phyloP scores from a whole-genome alignment of 139 green algal genomes.

The Edaphochlamys debaryana region DNA sequence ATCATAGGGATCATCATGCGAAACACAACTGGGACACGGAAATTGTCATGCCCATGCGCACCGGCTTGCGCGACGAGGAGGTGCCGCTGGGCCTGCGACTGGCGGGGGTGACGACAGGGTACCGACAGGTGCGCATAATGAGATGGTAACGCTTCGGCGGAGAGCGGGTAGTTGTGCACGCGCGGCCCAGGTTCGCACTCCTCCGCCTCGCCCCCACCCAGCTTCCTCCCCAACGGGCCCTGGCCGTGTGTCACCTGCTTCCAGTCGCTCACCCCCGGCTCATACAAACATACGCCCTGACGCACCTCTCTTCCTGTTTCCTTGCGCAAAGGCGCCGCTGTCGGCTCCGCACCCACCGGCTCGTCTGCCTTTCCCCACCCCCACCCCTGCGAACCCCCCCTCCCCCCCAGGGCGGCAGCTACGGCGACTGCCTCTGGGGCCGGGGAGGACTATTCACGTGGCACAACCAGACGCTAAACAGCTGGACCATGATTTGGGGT shows the following conservation, averaged over 20 bases:
- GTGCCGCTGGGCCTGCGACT: slow-evolving; percentile 5
- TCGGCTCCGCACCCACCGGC: too few relatives aligned
- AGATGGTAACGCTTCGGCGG: background rate
- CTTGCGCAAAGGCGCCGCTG: too few relatives aligned
- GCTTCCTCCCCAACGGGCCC: too few relatives aligned
- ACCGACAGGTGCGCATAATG: background rate
- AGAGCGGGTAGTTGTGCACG: too few relatives aligned
- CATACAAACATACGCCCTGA: background rate
- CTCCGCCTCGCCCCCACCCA: too few relatives aligned
- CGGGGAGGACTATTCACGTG: background rate
- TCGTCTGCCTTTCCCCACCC: too few relatives aligned
- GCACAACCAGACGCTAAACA: slow-evolving; percentile 42
- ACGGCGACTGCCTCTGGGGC: too few relatives aligned
- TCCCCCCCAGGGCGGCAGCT: too few relatives aligned
- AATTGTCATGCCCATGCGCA: background rate
- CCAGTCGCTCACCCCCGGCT: background rate
- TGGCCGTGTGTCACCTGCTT: background rate
- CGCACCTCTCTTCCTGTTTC: too few relatives aligned
- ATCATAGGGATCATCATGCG: background rate
- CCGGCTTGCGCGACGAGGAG: background rate
- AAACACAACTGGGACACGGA: background rate
- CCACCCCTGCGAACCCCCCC: too few relatives aligned
- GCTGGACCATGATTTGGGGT: slow-evolving; percentile 41
- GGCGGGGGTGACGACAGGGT: slow-evolving; percentile 1
- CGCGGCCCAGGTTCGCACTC: too few relatives aligned